phyloP scores from a whole-genome alignment of 106 monocot genomes.

The Vanilla planifolia region DNA sequence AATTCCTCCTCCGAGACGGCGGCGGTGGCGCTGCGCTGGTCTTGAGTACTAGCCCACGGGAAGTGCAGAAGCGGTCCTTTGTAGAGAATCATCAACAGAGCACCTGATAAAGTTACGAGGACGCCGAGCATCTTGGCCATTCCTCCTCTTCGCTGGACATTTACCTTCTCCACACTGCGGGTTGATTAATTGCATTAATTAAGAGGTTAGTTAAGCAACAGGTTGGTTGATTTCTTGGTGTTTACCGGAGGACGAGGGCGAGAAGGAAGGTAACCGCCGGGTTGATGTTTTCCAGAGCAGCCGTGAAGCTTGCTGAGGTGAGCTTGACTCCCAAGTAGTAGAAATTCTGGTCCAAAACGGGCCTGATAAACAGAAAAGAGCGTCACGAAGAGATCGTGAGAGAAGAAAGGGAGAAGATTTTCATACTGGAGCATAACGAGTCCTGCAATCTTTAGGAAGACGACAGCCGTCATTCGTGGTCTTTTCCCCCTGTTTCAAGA shows the following conservation, averaged over 20 bases:
- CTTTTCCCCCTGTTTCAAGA: constrained; percentile 52
- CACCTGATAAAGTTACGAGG: constrained; percentile 51
- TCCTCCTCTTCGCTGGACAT: constrained; percentile 22
- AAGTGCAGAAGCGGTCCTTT: constrained; percentile 54
- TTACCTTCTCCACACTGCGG: constrained; percentile 79
- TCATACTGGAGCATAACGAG: constrained; percentile 60
- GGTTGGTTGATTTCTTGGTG: too few relatives aligned
- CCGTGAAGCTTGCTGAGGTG: constrained; percentile 68
- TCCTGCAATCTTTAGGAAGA: constrained; percentile 62
- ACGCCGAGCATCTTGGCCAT: constrained; percentile 76
- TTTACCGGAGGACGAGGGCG: constrained; percentile 46
- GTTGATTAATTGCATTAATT: too few relatives aligned
- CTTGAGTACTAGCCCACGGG: constrained; percentile 27
- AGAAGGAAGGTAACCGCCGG: constrained; percentile 61
- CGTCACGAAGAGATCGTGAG: too few relatives aligned
- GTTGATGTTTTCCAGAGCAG: constrained; percentile 69
- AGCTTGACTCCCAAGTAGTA: constrained; percentile 70
- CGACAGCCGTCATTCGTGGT: constrained; percentile 58
- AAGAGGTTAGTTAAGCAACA: too few relatives aligned
- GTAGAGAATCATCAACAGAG: constrained; percentile 81
- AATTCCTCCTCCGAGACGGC: neutral
- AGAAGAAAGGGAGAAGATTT: too few relatives aligned
- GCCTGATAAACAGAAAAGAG: constrained; percentile 29
- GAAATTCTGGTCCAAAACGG: constrained; percentile 83
- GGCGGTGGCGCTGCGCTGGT: constrained; percentile 8